Evolutionary conservation across 1,139 yeast genomes (phyloP).

Genomic region (Dujonia santamariae): DNA sequence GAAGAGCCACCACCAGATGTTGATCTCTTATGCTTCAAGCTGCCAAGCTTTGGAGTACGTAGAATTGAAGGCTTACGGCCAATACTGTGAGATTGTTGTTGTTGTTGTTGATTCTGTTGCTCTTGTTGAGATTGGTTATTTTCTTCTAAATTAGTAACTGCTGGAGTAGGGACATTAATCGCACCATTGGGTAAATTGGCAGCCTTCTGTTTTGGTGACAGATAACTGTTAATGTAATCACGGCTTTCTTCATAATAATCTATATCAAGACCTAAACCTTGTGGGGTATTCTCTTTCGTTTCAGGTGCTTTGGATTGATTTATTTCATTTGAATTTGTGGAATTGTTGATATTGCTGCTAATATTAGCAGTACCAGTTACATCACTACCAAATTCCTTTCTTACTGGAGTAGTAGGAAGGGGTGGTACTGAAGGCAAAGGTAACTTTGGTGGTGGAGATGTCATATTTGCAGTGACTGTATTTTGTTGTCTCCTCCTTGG

Average conservation of each 20-base stretch:
- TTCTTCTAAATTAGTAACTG: slow-evolving; percentile 39
- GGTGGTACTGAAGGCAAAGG: slow-evolving; percentile 25
- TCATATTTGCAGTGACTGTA: slow-evolving; percentile 9
- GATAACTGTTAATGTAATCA: slow-evolving; percentile 6
- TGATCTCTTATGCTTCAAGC: slow-evolving; percentile 42
- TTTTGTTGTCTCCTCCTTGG: slow-evolving; percentile 14
- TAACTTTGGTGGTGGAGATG: slow-evolving; percentile 36
- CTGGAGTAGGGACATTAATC: slow-evolving; percentile 21
- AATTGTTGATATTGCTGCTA: neutral
- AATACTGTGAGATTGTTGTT: neutral
- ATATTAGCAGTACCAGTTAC: neutral
- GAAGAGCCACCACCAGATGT: slow-evolving; percentile 38
- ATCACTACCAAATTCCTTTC: slow-evolving; percentile 6
- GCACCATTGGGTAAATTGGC: neutral
- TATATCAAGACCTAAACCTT: slow-evolving; percentile 42
- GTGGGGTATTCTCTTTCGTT: slow-evolving; percentile 4
- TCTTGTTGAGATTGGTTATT: slow-evolving; percentile 4
- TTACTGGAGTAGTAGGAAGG: slow-evolving; percentile 20
- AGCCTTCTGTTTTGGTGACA: slow-evolving; percentile 7
- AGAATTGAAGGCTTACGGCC: slow-evolving; percentile 26
- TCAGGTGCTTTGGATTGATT: slow-evolving; percentile 1
- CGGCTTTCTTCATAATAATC: slow-evolving; percentile 20
- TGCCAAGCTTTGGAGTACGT: slow-evolving; percentile 27
- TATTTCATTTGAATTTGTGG: slow-evolving; percentile 5
- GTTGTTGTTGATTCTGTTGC: slow-evolving; percentile 1